These are phyloP conservation scores for Triticum urartu DNA, from an alignment of 176 grass and related monocot genomes.

Conservation along the genomic window DNA sequence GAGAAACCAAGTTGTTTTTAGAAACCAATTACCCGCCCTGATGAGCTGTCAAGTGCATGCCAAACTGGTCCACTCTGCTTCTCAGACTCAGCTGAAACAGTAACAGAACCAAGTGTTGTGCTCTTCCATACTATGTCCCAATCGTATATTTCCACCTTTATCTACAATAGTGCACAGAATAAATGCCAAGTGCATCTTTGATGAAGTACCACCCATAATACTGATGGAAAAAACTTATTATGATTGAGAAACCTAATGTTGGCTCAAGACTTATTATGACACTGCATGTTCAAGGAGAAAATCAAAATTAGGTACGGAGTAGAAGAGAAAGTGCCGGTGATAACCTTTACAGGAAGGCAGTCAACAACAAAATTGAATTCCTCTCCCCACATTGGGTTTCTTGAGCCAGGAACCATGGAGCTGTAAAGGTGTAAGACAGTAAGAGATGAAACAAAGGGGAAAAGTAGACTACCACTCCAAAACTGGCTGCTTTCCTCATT, in stretches of 20 bases:
- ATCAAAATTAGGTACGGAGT: too few species aligned
- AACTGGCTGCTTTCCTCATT: not conserved
- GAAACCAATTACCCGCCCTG: constrained; percentile 67
- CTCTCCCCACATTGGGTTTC: constrained; percentile 99
- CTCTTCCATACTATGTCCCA: constrained; percentile 99
- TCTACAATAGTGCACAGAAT: constrained; percentile 42
- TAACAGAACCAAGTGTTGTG: constrained; percentile 87
- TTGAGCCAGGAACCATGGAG: constrained; percentile 96
- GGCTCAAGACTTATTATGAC: not conserved
- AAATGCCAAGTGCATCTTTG: not conserved
- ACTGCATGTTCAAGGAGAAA: too few species aligned
- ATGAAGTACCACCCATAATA: not conserved
- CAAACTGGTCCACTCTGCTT: constrained; percentile 59
- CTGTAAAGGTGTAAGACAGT: constrained; percentile 26
- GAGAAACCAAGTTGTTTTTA: not conserved
- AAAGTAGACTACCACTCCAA: constrained; percentile 26
- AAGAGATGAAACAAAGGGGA: not conserved
- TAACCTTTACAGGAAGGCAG: constrained; percentile 88
- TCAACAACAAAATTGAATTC: constrained; percentile 98
- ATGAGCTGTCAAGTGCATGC: constrained; percentile 69
- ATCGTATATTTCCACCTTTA: constrained; percentile 95
- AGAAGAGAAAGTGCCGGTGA: constrained; percentile 1
- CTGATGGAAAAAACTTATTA: not conserved
- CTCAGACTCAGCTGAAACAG: constrained; percentile 67
- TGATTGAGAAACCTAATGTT: not conserved